phyloP scores from a whole-genome alignment of 225 moss, liverwort and hornwort species.

The Rhytidiadelphus loreus region DNA sequence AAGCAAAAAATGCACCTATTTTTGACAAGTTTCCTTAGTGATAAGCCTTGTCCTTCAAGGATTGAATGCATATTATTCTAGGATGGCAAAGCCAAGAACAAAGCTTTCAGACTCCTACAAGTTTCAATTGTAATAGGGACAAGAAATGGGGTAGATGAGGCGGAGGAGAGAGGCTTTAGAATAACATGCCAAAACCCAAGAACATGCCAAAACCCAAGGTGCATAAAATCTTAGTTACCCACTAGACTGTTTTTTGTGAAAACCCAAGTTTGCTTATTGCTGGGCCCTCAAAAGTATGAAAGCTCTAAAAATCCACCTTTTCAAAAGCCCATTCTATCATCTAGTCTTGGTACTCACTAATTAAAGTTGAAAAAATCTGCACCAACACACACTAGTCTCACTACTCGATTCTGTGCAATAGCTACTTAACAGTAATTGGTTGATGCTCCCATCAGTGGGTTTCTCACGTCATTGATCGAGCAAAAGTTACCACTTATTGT shows the following conservation, averaged over 20 bases:
- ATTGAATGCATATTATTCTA: neutral
- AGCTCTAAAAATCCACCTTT: neutral
- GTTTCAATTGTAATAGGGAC: neutral
- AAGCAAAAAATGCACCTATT: neutral
- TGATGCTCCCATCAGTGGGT: neutral
- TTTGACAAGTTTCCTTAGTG: neutral
- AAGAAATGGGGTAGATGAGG: neutral
- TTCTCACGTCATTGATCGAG: neutral
- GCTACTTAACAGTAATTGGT: neutral
- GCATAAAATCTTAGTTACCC: neutral
- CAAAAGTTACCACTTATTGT: neutral
- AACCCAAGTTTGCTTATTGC: neutral
- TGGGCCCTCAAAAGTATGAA: no score
- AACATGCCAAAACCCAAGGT: neutral
- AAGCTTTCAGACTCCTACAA: neutral
- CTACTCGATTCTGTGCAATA: neutral
- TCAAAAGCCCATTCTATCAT: neutral
- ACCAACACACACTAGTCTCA: neutral
- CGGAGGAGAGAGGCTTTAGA: accelerated
- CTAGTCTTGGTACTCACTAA: neutral
- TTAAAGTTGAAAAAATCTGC: neutral
- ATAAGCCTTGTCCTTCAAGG: neutral
- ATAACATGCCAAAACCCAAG: neutral
- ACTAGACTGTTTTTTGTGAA: neutral
- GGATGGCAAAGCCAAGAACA: neutral